These are phyloP conservation scores for Globisporangium perplexum DNA, from an alignment of 352 stramenopile genomes.

Conservation along the genomic window DNA sequence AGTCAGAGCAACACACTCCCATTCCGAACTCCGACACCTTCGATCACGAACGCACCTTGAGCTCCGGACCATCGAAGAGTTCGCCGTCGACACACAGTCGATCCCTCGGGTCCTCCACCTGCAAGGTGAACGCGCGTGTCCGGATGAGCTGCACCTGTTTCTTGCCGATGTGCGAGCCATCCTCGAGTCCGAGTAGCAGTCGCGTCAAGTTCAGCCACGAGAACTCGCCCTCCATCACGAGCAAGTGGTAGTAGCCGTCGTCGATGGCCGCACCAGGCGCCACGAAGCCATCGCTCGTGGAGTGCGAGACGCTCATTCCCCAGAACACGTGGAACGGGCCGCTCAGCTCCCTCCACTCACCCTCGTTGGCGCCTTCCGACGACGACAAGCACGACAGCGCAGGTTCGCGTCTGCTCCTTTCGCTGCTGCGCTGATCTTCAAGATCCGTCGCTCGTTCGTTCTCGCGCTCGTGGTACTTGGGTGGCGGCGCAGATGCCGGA, in stretches of 20 bases:
- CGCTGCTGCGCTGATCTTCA: slow-evolving; percentile 10
- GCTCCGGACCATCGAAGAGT: slow-evolving; percentile 35
- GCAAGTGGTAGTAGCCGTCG: slow-evolving; percentile 60
- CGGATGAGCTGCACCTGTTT: slow-evolving; percentile 44
- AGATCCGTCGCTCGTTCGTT: slow-evolving; percentile 3
- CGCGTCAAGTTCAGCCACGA: slow-evolving; percentile 33
- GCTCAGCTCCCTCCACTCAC: slow-evolving; percentile 30
- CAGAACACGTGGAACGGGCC: slow-evolving; percentile 58
- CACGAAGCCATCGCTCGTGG: slow-evolving; percentile 34
- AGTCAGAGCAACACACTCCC: neutral
- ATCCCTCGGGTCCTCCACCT: slow-evolving; percentile 24
- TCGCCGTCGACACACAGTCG: slow-evolving; percentile 64
- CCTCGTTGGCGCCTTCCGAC: slow-evolving; percentile 6
- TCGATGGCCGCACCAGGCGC: slow-evolving; percentile 37
- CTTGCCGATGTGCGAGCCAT: slow-evolving; percentile 35
- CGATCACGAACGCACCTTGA: slow-evolving; percentile 39
- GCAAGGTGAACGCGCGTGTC: slow-evolving; percentile 50
- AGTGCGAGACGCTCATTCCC: slow-evolving; percentile 51
- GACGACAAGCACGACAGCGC: neutral
- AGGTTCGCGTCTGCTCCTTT: too few species aligned
- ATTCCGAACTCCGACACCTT: too few species aligned
- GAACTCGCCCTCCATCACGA: slow-evolving; percentile 37
- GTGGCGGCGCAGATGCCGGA: slow-evolving; percentile 15
- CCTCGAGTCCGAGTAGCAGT: slow-evolving; percentile 48
- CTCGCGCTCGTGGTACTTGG: slow-evolving; percentile 31